phyloP scores from a whole-genome alignment of 495 filamentous ascomycete genomes.

The Wilcoxina mikolae region DNA sequence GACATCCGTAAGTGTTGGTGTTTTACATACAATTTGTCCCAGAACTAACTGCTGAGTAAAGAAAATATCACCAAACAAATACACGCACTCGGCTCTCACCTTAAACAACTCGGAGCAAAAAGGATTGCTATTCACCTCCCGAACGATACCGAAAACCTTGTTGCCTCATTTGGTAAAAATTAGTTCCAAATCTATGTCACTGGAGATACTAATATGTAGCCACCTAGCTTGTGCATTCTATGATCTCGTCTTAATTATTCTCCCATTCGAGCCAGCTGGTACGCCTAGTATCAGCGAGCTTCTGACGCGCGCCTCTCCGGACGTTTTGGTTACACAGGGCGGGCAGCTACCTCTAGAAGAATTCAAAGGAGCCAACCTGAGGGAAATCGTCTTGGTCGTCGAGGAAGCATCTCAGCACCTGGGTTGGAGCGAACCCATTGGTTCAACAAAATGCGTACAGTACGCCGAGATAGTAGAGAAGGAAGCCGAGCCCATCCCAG shows the following conservation, averaged over 20 bases:
- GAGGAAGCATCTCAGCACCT: conserved; percentile 83
- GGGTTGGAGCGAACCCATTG: conserved; percentile 43
- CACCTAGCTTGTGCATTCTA: conserved; percentile 63
- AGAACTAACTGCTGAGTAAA: conserved; percentile 17
- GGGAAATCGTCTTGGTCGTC: conserved; percentile 82
- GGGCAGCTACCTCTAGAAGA: conserved; percentile 72
- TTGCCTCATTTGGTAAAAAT: conserved; percentile 50
- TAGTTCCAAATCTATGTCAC: too few species aligned
- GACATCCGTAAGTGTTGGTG: conserved; percentile 27
- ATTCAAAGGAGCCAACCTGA: conserved; percentile 53
- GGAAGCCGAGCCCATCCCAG: conserved; percentile 5
- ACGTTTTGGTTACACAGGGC: conserved; percentile 69
- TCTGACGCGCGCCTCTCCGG: conserved; percentile 53
- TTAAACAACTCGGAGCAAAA: conserved; percentile 48
- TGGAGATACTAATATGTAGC: neutral
- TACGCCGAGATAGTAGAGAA: conserved; percentile 22
- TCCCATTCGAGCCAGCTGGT: conserved; percentile 61
- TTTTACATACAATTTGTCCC: neutral
- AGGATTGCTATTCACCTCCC: conserved; percentile 81
- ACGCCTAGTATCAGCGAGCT: conserved; percentile 44
- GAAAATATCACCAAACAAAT: conserved; percentile 70
- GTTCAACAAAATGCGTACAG: conserved; percentile 16
- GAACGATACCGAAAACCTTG: conserved; percentile 80
- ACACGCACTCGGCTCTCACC: conserved; percentile 64
- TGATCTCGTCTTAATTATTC: conserved; percentile 57